phyloP scores from a whole-genome alignment of 345 rosid species.

The Populus davidiana region DNA sequence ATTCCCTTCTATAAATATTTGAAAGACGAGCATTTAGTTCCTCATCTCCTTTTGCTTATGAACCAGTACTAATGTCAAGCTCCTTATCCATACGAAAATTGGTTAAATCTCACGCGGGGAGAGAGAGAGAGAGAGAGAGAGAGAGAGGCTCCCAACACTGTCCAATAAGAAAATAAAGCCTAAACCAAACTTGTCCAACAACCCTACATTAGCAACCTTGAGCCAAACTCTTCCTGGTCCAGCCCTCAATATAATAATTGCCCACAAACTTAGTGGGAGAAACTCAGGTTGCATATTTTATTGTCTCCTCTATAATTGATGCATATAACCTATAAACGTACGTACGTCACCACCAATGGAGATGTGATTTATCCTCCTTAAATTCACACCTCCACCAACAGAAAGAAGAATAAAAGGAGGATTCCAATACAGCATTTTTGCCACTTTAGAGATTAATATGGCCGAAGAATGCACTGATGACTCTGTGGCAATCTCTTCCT shows the following conservation, averaged over 20 bases:
- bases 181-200: conserved; percentile 6
- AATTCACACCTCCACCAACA: conserved; percentile 32
- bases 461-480: conserved; percentile 54
- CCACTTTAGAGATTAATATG: conserved; percentile 13
- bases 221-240: conserved; percentile 11
- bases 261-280: conserved; percentile 57
- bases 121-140: not conserved
- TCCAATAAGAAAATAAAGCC: conserved; percentile 1
- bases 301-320: conserved; percentile 44
- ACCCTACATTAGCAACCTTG: not conserved
- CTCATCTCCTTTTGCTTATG: not conserved
- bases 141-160: not conserved
- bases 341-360: conserved; percentile 43
- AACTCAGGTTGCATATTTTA: conserved; percentile 59
- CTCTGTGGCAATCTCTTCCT: conserved; percentile 33
- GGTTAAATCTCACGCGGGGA: not conserved
- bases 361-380: conserved; percentile 27
- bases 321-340: conserved; percentile 1
- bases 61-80: not conserved
- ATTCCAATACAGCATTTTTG: not conserved
- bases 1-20: not conserved
- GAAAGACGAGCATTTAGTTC: not conserved
- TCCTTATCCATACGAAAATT: not conserved
- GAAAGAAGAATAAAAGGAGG: not conserved
- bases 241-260: conserved; percentile 36